These are phyloP conservation scores for Choiromyces venosus DNA, from an alignment of 495 filamentous ascomycete species.

Conservation along the genomic window DNA sequence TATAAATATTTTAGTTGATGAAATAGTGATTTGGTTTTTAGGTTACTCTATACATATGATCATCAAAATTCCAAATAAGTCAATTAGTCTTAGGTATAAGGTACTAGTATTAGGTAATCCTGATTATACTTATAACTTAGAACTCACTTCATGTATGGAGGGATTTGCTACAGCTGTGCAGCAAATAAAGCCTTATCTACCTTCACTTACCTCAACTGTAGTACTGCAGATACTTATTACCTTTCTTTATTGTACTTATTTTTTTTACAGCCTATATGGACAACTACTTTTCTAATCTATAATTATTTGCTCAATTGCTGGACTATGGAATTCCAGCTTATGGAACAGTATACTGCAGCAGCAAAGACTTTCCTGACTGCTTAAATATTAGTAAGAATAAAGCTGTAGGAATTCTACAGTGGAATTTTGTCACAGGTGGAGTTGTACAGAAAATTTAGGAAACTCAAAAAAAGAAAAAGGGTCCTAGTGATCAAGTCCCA, in stretches of 20 bases:
- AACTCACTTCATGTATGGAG: not conserved
- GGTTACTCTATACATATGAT: conserved; percentile 10
- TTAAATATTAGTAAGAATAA: conserved; percentile 7
- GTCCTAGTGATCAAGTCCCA: too few relatives aligned
- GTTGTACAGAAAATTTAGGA: not conserved
- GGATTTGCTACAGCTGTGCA: not conserved
- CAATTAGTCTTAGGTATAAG: conserved; percentile 21
- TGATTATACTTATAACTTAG: not conserved
- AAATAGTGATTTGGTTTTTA: conserved; percentile 13
- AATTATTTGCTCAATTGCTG: not conserved
- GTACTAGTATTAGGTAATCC: conserved; percentile 4
- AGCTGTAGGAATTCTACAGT: not conserved
- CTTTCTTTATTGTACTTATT: not conserved
- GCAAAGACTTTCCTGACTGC: not conserved
- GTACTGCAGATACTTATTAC: conserved; percentile 4
- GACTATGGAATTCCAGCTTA: conserved; percentile 3
- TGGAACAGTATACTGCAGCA: conserved; percentile 3
- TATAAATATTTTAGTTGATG: not conserved
- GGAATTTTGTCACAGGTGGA: not conserved
- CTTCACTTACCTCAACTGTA: not conserved
- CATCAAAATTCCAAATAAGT: conserved; percentile 22
- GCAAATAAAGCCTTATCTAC: not conserved
- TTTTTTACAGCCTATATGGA: not conserved
- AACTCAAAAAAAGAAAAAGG: too few relatives aligned
- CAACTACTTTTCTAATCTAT: conserved; percentile 15